phyloP scores from a whole-genome alignment of 108 stramenopile genomes.

The Cyclotella cryptica region DNA sequence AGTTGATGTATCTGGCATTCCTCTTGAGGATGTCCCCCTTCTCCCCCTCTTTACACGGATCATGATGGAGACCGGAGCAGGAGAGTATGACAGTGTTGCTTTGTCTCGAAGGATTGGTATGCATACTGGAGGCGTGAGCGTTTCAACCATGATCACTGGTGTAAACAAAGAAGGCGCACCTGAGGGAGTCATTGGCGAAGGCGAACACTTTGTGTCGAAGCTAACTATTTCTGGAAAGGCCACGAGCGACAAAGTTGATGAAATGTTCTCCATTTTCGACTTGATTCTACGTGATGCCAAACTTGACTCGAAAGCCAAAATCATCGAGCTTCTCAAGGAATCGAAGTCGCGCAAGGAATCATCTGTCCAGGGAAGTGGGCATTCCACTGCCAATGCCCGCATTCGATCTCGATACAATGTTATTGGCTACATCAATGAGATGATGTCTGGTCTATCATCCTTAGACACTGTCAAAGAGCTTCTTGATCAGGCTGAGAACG shows the following conservation, averaged over 20 bases:
- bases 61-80: conserved; percentile 94
- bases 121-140: conserved; percentile 89
- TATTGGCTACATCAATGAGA: conserved; percentile 91
- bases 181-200: conserved; percentile 59
- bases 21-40: conserved; percentile 87
- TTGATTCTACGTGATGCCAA: conserved; percentile 90
- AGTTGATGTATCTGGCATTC: conserved; percentile 83
- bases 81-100: conserved; percentile 86
- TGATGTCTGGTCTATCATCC: conserved; percentile 89
- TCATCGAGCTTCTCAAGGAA: conserved; percentile 95
- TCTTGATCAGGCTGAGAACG: conserved; percentile 91
- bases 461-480: conserved; percentile 77
- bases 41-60: conserved; percentile 90
- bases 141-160: conserved; percentile 64
- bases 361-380: conserved; percentile 81
- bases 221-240: conserved; percentile 82
- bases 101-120: conserved; percentile 84
- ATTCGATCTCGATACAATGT: conserved; percentile 85
- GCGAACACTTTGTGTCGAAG: conserved; percentile 82
- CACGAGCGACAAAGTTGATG: conserved; percentile 88
- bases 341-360: conserved; percentile 78
- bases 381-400: conserved; percentile 81
- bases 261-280: conserved; percentile 88
- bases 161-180: conserved; percentile 70
- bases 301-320: conserved; percentile 85